A percentile compares a stretch with the other conserved stretches of the same genome.
phyloP scores from a whole-genome alignment of 257 asterid species.

The Solanum chilense region DNA sequence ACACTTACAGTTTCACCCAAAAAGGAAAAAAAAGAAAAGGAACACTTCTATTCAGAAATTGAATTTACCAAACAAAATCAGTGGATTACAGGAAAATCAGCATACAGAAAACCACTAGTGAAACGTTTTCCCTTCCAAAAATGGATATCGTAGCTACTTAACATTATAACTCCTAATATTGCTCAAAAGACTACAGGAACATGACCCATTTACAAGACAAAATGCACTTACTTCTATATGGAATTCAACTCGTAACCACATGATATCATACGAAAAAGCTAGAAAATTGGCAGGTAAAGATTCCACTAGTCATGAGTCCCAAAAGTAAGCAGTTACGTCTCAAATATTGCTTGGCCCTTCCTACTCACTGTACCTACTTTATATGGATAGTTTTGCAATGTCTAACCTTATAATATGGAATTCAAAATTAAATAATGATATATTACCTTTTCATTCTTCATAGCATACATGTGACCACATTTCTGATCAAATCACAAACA shows the following conservation, averaged over 20 bases:
- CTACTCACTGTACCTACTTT: background rate
- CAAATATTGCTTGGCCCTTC: background rate
- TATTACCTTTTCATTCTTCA: background rate
- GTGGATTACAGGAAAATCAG: background rate
- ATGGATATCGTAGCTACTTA: background rate
- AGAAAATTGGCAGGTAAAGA: background rate
- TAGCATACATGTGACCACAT: background rate
- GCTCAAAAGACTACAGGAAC: background rate
- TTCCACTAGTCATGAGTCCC: background rate
- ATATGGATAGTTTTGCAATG: background rate
- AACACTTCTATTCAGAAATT: background rate
- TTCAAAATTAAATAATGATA: background rate
- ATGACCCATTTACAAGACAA: background rate
- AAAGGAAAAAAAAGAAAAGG: background rate
- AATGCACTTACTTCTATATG: background rate
- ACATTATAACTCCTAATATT: background rate
- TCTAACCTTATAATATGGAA: background rate
- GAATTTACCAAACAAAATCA: background rate
- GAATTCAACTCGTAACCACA: background rate
- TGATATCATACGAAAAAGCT: background rate
- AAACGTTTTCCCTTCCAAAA: background rate
- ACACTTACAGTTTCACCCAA: background rate
- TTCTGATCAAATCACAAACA: background rate
- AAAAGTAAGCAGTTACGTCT: background rate
- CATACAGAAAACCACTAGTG: background rate